Evolutionary conservation across 305 asterid species (phyloP).

Genomic region (Solanum aculeatissimum): DNA sequence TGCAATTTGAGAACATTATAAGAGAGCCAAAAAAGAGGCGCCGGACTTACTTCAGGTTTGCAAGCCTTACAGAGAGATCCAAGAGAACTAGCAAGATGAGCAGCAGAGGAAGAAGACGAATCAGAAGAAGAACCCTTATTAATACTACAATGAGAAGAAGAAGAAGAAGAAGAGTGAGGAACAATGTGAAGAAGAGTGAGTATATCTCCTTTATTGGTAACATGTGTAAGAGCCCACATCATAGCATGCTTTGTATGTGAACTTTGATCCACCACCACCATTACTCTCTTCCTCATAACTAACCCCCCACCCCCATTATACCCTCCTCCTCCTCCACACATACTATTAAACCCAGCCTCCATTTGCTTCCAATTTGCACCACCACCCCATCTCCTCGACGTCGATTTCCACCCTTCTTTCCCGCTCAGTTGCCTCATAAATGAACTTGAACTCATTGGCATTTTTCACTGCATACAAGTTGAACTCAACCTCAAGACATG

Average conservation of each 20-base stretch:
- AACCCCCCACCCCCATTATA: constrained; percentile 13
- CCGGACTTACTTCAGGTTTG: constrained; percentile 58
- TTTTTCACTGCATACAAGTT: not conserved
- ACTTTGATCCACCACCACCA: constrained; percentile 83
- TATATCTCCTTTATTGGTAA: constrained; percentile 63
- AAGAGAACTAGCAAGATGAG: constrained; percentile 56
- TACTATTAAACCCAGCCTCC: constrained; percentile 29
- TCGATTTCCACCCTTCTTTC: constrained; percentile 51
- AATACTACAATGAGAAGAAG: constrained; percentile 15
- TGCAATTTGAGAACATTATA: not conserved
- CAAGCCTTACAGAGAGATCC: constrained; percentile 80
- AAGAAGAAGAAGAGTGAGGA: constrained; percentile 18
- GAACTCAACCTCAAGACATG: not conserved
- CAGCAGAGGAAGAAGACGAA: constrained; percentile 18
- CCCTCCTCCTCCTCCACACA: constrained; percentile 12
- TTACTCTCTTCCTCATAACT: constrained; percentile 72
- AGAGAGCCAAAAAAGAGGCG: not conserved
- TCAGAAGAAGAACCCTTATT: constrained; percentile 14
- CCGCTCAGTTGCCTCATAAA: constrained; percentile 64
- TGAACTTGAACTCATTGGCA: constrained; percentile 44
- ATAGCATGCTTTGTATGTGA: constrained; percentile 68
- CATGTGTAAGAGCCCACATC: constrained; percentile 97
- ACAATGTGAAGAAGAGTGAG: constrained; percentile 69
- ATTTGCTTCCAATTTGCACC: constrained; percentile 26
- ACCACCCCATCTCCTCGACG: constrained; percentile 45